phyloP scores from a whole-genome alignment of 2,329 filamentous ascomycete species.

The Ceratocystis destructans region DNA sequence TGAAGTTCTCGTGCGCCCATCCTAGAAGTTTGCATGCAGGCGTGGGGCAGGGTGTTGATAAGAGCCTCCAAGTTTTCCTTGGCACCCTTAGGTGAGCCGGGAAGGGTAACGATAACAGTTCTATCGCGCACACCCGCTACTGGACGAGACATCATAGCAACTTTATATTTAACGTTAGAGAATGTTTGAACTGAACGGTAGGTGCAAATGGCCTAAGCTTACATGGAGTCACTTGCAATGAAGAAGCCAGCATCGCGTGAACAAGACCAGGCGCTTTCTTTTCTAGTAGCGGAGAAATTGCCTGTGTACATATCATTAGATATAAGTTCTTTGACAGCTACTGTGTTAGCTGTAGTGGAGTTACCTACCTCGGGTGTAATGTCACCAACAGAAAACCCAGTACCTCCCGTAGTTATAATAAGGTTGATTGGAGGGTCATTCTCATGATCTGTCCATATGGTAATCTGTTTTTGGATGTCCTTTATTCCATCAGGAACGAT shows the following conservation, averaged over 20 bases:
- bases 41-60: slow-evolving; percentile 82
- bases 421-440: slow-evolving; percentile 51
- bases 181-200: slow-evolving; percentile 16
- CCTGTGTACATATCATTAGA: slow-evolving; percentile 34
- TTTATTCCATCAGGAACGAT: slow-evolving; percentile 68
- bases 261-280: slow-evolving; percentile 80
- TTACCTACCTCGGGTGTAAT: slow-evolving; percentile 65
- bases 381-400: slow-evolving; percentile 77
- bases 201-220: slow-evolving; percentile 28
- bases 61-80: slow-evolving; percentile 84
- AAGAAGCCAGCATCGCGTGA: slow-evolving; percentile 86
- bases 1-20: slow-evolving; percentile 70
- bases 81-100: slow-evolving; percentile 89
- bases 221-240: slow-evolving; percentile 81
- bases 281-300: slow-evolving; percentile 64
- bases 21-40: slow-evolving; percentile 79
- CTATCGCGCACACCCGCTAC: slow-evolving; percentile 76
- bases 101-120: slow-evolving; percentile 74
- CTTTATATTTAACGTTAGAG: slow-evolving; percentile 32
- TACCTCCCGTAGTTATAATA: slow-evolving; percentile 80
- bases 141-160: slow-evolving; percentile 92
- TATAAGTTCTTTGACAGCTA: slow-evolving; percentile 16
- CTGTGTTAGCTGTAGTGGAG: not conserved
- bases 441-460: slow-evolving; percentile 53
- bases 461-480: slow-evolving; percentile 62